Conservation (phyloP, 345 rosid genomes). For the Camelina laxa region DNA sequence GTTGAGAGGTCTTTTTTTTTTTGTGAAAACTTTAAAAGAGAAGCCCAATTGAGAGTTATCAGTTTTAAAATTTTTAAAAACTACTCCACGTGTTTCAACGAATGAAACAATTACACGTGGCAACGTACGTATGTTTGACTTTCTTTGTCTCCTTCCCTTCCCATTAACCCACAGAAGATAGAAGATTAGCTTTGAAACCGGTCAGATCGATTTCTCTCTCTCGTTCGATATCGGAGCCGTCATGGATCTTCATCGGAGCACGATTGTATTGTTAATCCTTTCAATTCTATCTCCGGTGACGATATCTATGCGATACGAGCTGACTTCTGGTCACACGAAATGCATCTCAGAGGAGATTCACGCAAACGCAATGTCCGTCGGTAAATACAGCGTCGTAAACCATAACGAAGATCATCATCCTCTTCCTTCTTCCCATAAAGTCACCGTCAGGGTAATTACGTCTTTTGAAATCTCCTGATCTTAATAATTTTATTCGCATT, state of each 20-base stretch:
- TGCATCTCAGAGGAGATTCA: slow-evolving; percentile 94
- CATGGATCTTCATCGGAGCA: slow-evolving; percentile 42
- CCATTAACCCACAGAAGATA: not conserved
- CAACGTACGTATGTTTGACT: slow-evolving; percentile 24
- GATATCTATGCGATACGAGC: slow-evolving; percentile 68
- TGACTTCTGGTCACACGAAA: slow-evolving; percentile 76
- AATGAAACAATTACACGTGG: slow-evolving; percentile 34
- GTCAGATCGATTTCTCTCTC: slow-evolving; percentile 38
- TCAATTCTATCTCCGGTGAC: slow-evolving; percentile 49
- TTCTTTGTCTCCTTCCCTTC: slow-evolving; percentile 11
- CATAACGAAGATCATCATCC: slow-evolving; percentile 64
- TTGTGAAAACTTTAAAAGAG: too few species aligned
- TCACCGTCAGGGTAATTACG: slow-evolving; percentile 67
- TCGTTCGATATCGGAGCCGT: slow-evolving; percentile 14
- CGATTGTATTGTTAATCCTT: slow-evolving; percentile 27
- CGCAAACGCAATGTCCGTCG: slow-evolving; percentile 73
- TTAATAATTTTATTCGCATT: not conserved
- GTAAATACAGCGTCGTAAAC: slow-evolving; percentile 77
- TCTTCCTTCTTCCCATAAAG: slow-evolving; percentile 67
- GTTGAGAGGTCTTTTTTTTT: not conserved
- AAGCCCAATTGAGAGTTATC: too few species aligned
- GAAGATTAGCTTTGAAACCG: slow-evolving; percentile 4
- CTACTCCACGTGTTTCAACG: slow-evolving; percentile 19
- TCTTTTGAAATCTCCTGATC: slow-evolving; percentile 2
- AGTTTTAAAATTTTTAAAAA: too few species aligned